A percentile compares a stretch with the other conserved stretches of the same genome.
phyloP scores from a whole-genome alignment of 805 yeast genomes.

The Wickerhamomyces ciferrii region DNA sequence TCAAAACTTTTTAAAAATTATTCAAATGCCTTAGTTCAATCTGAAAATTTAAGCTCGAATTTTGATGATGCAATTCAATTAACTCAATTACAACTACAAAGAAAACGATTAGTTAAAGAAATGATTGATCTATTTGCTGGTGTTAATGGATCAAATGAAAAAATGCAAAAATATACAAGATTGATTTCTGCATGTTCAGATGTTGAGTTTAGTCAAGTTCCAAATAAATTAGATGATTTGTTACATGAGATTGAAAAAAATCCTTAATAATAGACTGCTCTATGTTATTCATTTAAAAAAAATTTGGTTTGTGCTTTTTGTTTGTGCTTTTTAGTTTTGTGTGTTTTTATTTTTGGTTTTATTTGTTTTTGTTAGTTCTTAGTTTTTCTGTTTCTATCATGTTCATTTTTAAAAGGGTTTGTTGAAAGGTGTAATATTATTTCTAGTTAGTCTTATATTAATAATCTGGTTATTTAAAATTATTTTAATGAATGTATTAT shows the following conservation, averaged over 20 bases:
- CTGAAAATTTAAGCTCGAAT: neutral
- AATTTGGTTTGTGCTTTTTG: neutral
- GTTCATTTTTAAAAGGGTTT: neutral
- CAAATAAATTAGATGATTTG: constrained; percentile 59
- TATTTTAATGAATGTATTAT: neutral
- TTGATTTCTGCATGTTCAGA: constrained; percentile 68
- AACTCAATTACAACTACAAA: constrained; percentile 36
- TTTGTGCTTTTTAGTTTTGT: too few species aligned
- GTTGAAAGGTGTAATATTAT: neutral
- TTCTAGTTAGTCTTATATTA: neutral
- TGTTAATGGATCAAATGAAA: constrained; percentile 31
- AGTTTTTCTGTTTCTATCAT: too few species aligned
- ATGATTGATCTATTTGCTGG: constrained; percentile 28
- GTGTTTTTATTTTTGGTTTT: too few species aligned
- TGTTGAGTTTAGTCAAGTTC: constrained; percentile 61
- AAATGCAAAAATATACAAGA: constrained; percentile 62
- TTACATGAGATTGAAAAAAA: constrained; percentile 23
- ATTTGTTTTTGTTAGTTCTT: too few species aligned
- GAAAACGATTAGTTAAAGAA: constrained; percentile 29
- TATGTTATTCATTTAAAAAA: neutral
- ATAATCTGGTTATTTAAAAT: too few species aligned
- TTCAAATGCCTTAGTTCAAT: neutral
- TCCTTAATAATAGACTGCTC: neutral
- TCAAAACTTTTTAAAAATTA: constrained; percentile 1
- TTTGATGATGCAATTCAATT: constrained; percentile 23